Evolutionary conservation across 768 basidiomycete species (phyloP).

Genomic region (Wakefieldia striispora): DNA sequence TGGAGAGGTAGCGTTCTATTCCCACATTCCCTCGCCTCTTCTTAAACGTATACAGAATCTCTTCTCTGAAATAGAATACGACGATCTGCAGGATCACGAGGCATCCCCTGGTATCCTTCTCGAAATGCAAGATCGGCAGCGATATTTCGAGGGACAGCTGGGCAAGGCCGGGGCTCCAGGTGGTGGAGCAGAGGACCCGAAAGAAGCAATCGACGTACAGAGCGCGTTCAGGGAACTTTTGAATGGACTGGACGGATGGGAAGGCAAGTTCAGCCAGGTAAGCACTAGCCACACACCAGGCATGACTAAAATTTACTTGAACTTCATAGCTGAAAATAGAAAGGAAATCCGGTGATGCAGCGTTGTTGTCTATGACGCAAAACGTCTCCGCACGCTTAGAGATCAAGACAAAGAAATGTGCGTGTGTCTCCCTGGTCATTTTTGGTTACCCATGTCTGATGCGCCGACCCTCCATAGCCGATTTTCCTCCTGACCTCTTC

Average conservation of each 20-base stretch:
- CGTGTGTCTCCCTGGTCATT: conserved; percentile 16
- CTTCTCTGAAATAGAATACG: conserved; percentile 71
- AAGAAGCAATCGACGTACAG: conserved; percentile 43
- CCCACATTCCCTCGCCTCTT: neutral
- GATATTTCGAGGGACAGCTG: conserved; percentile 75
- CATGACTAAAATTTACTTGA: neutral
- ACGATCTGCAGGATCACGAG: conserved; percentile 77
- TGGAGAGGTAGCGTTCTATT: conserved; percentile 40
- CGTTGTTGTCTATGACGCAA: conserved; percentile 71
- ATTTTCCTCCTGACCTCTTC: conserved; percentile 76
- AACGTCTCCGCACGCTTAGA: conserved; percentile 75
- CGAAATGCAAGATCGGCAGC: conserved; percentile 83
- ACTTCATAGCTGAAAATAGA: conserved; percentile 60
- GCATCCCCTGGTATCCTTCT: conserved; percentile 67
- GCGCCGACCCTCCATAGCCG: conserved; percentile 43
- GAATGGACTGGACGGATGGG: conserved; percentile 54
- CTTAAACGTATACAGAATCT: conserved; percentile 22
- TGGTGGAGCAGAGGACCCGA: conserved; percentile 5
- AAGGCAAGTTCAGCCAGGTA: conserved; percentile 55
- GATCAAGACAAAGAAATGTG: conserved; percentile 63
- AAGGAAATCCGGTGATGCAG: conserved; percentile 63
- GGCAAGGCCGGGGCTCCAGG: conserved; percentile 20
- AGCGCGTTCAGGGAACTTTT: conserved; percentile 47
- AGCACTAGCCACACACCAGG: conserved; percentile 5
- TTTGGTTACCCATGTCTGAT: neutral